phyloP scores from a whole-genome alignment of 2,329 filamentous ascomycete species.

The Colletotrichum salicis region DNA sequence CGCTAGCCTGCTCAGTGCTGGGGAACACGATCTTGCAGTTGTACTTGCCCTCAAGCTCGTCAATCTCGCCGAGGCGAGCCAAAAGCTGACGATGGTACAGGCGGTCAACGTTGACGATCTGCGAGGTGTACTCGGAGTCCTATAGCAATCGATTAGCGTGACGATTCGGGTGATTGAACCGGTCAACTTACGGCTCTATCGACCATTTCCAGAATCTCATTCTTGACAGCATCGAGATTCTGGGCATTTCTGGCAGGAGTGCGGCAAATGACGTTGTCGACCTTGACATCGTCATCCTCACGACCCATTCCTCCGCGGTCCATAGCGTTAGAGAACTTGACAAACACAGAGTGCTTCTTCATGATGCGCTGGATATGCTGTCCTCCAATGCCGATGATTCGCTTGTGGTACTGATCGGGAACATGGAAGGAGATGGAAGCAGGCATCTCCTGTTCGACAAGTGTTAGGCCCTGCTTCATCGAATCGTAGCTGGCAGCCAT shows the following conservation, averaged over 20 bases:
- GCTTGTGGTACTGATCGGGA: constrained; percentile 98
- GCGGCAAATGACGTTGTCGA: constrained; percentile 98
- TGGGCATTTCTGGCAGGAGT: constrained; percentile 97
- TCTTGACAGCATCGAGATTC: constrained; percentile 96
- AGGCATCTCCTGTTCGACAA: constrained; percentile 99
- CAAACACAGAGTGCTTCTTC: constrained; percentile 99
- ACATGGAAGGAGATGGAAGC: constrained; percentile 99
- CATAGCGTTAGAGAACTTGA: constrained; percentile 99
- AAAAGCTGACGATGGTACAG: constrained; percentile 96
- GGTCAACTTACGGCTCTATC: constrained; percentile 79
- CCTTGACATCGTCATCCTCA: constrained; percentile 97
- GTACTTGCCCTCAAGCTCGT: constrained; percentile 97
- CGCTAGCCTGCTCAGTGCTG: constrained; percentile 95
- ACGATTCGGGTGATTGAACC: not conserved
- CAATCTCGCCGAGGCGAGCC: constrained; percentile 86
- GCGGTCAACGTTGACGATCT: constrained; percentile 92
- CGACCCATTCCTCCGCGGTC: constrained; percentile 91
- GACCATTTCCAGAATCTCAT: constrained; percentile 99
- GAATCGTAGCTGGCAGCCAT: constrained; percentile 92
- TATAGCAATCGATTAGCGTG: constrained; percentile 45
- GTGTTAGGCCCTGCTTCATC: constrained; percentile 88
- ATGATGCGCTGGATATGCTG: constrained; percentile 99
- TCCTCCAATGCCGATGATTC: constrained; percentile 97
- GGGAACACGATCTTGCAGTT: constrained; percentile 99
- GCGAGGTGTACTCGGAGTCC: constrained; percentile 96